These are phyloP conservation scores for Melastoma candidum DNA, from an alignment of 441 rosid genomes.

Conservation along the genomic window DNA sequence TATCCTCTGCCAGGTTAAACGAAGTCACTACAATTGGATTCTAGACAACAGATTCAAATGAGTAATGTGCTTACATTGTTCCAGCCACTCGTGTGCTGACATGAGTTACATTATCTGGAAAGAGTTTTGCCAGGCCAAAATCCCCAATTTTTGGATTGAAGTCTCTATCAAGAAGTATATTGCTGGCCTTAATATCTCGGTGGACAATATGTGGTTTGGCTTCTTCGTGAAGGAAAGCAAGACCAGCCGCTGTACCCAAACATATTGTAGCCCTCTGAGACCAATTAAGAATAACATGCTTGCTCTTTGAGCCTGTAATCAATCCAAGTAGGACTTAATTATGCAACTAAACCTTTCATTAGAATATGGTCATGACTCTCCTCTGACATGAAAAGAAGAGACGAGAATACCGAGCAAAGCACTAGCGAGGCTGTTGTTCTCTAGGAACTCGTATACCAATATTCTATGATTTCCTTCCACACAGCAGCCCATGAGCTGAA, in stretches of 20 bases:
- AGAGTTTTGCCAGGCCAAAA: conserved; percentile 72
- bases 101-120: conserved; percentile 72
- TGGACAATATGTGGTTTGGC: conserved; percentile 58
- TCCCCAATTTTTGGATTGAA: conserved; percentile 61
- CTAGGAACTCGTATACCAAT: conserved; percentile 55
- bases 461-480: conserved; percentile 41
- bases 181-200: conserved; percentile 73
- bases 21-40: background rate
- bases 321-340: background rate
- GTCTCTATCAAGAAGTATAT: conserved; percentile 52
- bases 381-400: no score
- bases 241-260: conserved; percentile 57
- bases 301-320: conserved; percentile 47
- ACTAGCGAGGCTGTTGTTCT: conserved; percentile 63
- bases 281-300: conserved; percentile 43
- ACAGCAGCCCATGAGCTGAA: conserved; percentile 62
- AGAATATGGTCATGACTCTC: no score
- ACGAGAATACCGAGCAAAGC: conserved; percentile 39
- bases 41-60: background rate
- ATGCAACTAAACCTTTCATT: conserved; percentile 3
- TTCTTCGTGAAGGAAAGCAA: conserved; percentile 51
- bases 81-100: conserved; percentile 78
- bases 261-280: conserved; percentile 52
- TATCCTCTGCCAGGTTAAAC: conserved; percentile 53
- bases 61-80: conserved; percentile 27